Evolutionary conservation across 2,329 filamentous ascomycete genomes (phyloP).

Genomic region (Aspergillus ibericus): DNA sequence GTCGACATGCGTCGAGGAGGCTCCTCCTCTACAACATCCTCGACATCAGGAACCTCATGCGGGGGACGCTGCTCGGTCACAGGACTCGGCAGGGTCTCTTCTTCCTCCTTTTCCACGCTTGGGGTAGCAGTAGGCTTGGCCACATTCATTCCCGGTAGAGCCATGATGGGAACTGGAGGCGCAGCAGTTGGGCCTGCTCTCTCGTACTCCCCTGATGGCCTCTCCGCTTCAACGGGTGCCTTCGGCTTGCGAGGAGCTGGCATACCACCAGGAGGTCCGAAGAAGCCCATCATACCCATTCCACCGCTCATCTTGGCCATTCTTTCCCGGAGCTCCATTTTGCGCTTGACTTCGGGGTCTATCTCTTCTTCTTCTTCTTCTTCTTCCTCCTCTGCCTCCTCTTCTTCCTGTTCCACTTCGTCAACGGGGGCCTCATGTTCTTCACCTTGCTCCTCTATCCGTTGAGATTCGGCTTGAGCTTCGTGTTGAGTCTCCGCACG

Average conservation of each 20-base stretch:
- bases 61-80: conserved; percentile 45
- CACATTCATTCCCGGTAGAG: conserved; percentile 68
- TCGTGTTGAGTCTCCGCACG: conserved; percentile 18
- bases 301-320: conserved; percentile 99
- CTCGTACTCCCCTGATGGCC: conserved; percentile 33
- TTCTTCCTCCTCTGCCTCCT: conserved; percentile 57
- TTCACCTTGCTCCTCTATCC: conserved; percentile 10
- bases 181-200: conserved; percentile 33
- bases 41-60: conserved; percentile 55
- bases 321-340: conserved; percentile 83
- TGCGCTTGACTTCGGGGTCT: conserved; percentile 81
- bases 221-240: conserved; percentile 39
- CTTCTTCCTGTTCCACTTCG: conserved; percentile 46
- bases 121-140: conserved; percentile 49
- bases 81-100: conserved; percentile 44
- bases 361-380: conserved; percentile 82
- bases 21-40: conserved; percentile 47
- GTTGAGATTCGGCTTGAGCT: conserved; percentile 1
- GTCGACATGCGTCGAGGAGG: conserved; percentile 36
- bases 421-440: conserved; percentile 31
- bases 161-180: conserved; percentile 56
- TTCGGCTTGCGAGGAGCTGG: conserved; percentile 52
- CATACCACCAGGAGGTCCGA: conserved; percentile 68
- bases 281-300: conserved; percentile 96
- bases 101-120: conserved; percentile 54